Conservation (phyloP, 768 basidiomycete genomes). For the Pluteus cervinus region DNA sequence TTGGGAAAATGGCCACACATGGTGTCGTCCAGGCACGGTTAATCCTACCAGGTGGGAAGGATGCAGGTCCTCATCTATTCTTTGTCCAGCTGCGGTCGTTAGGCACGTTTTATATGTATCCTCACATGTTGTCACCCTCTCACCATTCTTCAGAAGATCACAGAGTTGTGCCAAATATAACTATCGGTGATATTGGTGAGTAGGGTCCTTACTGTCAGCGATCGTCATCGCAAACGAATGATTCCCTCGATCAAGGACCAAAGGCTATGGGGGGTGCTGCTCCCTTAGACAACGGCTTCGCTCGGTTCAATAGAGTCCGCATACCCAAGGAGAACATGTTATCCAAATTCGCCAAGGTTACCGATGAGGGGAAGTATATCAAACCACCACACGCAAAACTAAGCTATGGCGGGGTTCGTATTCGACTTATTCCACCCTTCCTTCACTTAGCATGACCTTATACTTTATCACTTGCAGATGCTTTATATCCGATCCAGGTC, state of each 20-base stretch:
- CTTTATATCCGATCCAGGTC: conserved; percentile 60
- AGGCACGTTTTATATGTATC: conserved; percentile 30
- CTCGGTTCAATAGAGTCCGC: conserved; percentile 56
- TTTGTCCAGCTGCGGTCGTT: conserved; percentile 62
- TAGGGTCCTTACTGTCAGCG: conserved; percentile 4
- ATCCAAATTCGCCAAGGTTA: conserved; percentile 66
- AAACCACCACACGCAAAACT: conserved; percentile 68
- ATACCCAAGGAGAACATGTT: conserved; percentile 72
- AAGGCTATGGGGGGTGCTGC: conserved; percentile 46
- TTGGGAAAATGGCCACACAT: conserved; percentile 70
- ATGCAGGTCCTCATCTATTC: conserved; percentile 71
- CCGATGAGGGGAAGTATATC: conserved; percentile 56
- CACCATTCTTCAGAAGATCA: conserved; percentile 45
- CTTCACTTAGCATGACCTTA: neutral
- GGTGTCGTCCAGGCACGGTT: conserved; percentile 74
- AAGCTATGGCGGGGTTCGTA: conserved; percentile 67
- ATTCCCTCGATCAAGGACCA: conserved; percentile 44
- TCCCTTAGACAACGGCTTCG: conserved; percentile 63
- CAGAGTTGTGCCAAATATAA: conserved; percentile 51
- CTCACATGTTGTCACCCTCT: neutral
- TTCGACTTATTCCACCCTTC: neutral
- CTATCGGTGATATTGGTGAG: conserved; percentile 63
- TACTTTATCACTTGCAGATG: conserved; percentile 40
- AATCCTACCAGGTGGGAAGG: conserved; percentile 52
- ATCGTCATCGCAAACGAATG: neutral